These are phyloP conservation scores for Penicillium argentinense DNA, from an alignment of 495 filamentous ascomycete genomes.

Conservation along the genomic window DNA sequence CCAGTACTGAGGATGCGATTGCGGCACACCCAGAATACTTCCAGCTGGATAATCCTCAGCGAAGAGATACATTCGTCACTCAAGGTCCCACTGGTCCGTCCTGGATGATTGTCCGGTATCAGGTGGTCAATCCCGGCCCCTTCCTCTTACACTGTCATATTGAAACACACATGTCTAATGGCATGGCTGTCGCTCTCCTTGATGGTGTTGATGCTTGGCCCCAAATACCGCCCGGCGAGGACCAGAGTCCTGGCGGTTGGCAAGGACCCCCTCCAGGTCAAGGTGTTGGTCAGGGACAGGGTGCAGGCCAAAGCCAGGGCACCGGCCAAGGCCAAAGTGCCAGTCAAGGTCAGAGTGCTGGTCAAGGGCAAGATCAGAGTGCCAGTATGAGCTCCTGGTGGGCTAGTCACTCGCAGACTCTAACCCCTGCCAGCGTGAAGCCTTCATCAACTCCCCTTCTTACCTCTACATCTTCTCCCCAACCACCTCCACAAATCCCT, in stretches of 20 bases:
- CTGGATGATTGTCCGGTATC: slow-evolving; percentile 49
- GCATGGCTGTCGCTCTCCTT: slow-evolving; percentile 49
- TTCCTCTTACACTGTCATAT: slow-evolving; percentile 57
- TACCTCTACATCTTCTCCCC: neutral
- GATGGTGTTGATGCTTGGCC: slow-evolving; percentile 55
- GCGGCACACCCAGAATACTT: slow-evolving; percentile 40
- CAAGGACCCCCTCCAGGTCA: neutral
- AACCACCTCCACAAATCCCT: neutral
- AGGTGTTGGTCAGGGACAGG: neutral
- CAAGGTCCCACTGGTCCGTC: slow-evolving; percentile 24
- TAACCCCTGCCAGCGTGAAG: neutral
- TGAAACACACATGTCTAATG: slow-evolving; percentile 47
- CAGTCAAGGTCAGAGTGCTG: neutral
- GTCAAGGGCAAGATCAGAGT: neutral
- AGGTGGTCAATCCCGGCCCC: slow-evolving; percentile 50
- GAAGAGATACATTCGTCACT: slow-evolving; percentile 45
- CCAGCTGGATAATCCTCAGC: slow-evolving; percentile 45
- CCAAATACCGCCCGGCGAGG: slow-evolving; percentile 19
- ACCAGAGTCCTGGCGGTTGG: slow-evolving; percentile 9
- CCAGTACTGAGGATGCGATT: slow-evolving; percentile 43
- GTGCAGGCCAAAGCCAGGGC: neutral
- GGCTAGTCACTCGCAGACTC: neutral
- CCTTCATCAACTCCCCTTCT: neutral
- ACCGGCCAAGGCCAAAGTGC: neutral
- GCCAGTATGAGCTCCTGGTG: neutral